phyloP scores from a whole-genome alignment of 2,329 filamentous ascomycete species.

The Penicillium sp. region DNA sequence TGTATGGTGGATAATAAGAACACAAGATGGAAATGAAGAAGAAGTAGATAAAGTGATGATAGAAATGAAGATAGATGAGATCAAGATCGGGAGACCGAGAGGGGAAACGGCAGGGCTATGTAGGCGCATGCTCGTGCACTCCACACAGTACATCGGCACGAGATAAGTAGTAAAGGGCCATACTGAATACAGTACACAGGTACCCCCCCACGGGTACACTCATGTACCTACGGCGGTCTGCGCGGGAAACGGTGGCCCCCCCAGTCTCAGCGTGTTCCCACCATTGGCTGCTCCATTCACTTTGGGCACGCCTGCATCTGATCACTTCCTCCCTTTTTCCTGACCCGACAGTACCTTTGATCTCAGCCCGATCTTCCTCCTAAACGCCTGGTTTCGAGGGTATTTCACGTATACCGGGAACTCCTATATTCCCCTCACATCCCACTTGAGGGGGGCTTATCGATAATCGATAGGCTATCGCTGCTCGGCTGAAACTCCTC shows the following conservation, averaged over 20 bases:
- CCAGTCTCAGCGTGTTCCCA: background rate
- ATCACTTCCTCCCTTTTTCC: background rate
- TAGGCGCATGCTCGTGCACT: background rate
- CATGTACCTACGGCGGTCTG: conserved; percentile 16
- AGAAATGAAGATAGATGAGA: conserved; percentile 6
- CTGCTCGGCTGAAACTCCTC: conserved; percentile 1
- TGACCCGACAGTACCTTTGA: background rate
- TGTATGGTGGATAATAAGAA: background rate
- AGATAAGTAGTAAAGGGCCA: background rate
- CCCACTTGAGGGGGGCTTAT: conserved; percentile 1
- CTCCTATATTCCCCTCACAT: background rate
- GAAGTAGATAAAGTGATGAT: background rate
- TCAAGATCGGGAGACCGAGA: conserved; percentile 3
- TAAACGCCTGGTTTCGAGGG: background rate
- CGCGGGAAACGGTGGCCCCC: conserved; percentile 9
- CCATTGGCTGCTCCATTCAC: conserved; percentile 73
- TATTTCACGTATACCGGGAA: background rate
- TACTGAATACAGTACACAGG: background rate
- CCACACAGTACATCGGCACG: background rate
- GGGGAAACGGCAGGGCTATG: background rate
- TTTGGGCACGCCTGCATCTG: conserved; percentile 38
- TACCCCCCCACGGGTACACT: no score
- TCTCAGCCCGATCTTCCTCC: background rate
- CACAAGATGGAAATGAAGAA: background rate
- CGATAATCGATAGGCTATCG: conserved; percentile 11